Conservation (phyloP, 768 basidiomycete genomes). For the Cystofilobasidium bisporidii region DNA sequence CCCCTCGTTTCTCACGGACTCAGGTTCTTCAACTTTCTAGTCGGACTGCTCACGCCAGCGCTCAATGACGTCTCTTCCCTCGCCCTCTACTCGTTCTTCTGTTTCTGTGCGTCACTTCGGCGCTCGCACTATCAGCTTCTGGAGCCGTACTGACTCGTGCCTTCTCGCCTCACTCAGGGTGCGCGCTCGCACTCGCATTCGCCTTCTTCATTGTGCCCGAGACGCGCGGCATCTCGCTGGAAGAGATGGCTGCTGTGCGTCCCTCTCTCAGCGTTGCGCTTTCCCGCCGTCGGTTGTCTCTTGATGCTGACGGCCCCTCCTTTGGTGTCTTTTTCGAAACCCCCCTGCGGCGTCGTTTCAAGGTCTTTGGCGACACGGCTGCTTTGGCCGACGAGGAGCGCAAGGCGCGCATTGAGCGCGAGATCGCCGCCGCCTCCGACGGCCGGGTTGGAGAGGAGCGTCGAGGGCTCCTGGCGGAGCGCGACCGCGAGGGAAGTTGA, state of each 20-base stretch:
- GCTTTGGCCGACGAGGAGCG: slow-evolving; percentile 6
- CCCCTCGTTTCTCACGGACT: too few species aligned
- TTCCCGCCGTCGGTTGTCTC: too few species aligned
- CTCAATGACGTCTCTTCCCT: background rate
- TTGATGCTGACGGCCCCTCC: too few species aligned
- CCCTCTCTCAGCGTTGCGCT: too few species aligned
- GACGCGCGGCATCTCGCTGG: background rate
- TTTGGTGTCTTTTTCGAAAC: too few species aligned
- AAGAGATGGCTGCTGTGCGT: slow-evolving; percentile 15
- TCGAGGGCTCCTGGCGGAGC: background rate
- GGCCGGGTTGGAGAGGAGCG: background rate
- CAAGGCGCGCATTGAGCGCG: slow-evolving; percentile 1
- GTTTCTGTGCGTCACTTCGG: background rate
- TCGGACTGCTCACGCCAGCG: background rate
- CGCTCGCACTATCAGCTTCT: too few species aligned
- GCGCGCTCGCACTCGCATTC: background rate
- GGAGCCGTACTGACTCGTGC: too few species aligned
- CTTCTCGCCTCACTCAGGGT: background rate
- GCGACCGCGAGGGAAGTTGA: background rate
- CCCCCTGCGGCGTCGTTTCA: background rate
- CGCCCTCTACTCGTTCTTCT: slow-evolving; percentile 4
- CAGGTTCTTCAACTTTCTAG: slow-evolving; percentile 7
- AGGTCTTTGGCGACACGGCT: slow-evolving; percentile 9
- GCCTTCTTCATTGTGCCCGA: background rate
- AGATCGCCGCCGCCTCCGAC: background rate